phyloP scores from a whole-genome alignment of 352 stramenopile species.

The Globisporangium middletonii region DNA sequence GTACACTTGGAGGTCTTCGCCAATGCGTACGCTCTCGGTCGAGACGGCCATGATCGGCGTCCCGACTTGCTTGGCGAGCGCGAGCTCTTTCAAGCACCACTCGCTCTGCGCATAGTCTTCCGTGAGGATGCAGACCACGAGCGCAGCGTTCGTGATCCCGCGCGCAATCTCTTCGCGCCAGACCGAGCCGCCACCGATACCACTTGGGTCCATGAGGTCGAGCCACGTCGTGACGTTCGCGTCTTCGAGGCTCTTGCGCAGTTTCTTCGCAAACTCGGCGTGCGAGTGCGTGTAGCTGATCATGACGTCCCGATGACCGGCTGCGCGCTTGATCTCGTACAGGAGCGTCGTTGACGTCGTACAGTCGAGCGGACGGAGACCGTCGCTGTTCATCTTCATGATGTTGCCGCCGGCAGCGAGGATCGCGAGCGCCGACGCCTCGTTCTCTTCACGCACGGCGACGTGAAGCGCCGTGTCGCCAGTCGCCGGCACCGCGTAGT shows the following conservation, averaged over 20 bases:
- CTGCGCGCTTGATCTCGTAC: slow-evolving; percentile 80
- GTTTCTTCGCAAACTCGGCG: slow-evolving; percentile 72
- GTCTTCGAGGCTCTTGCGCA: slow-evolving; percentile 61
- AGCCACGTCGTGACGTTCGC: slow-evolving; percentile 83
- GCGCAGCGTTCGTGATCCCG: slow-evolving; percentile 67
- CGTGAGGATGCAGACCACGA: slow-evolving; percentile 73
- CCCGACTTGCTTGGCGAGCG: slow-evolving; percentile 72
- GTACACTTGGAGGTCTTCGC: slow-evolving; percentile 77
- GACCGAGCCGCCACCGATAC: slow-evolving; percentile 72
- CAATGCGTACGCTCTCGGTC: slow-evolving; percentile 54
- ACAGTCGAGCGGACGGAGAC: slow-evolving; percentile 65
- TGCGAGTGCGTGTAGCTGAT: slow-evolving; percentile 87
- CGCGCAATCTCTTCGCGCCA: slow-evolving; percentile 81
- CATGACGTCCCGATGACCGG: slow-evolving; percentile 76
- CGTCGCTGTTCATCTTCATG: slow-evolving; percentile 69
- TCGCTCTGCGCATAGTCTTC: slow-evolving; percentile 77
- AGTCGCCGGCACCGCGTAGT: slow-evolving; percentile 50
- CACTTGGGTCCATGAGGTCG: slow-evolving; percentile 81
- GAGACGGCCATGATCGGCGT: slow-evolving; percentile 76
- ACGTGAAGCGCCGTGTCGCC: slow-evolving; percentile 76
- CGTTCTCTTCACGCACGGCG: slow-evolving; percentile 57
- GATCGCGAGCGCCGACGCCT: slow-evolving; percentile 57
- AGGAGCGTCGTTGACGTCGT: slow-evolving; percentile 70
- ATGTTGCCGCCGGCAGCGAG: slow-evolving; percentile 66
- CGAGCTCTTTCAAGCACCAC: slow-evolving; percentile 83